Base-by-base conservation (phyloP, 257 asterid species). In the Ajuga chamaepitys region DNA sequence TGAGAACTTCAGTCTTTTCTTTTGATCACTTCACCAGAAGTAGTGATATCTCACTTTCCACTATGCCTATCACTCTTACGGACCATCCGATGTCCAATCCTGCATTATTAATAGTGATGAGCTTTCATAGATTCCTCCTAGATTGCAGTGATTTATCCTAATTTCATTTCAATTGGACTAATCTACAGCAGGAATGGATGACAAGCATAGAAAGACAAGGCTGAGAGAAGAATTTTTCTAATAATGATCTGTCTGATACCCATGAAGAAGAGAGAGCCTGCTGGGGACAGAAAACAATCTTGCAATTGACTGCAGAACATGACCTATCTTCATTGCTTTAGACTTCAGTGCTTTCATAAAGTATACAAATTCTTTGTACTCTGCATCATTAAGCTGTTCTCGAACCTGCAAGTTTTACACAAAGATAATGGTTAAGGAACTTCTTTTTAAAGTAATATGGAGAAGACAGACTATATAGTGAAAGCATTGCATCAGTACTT, bases 341-440 rank as follows among this genome's bases (percentile, higher is more conserved):
- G 96, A 80, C 83, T 83, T 89, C 74, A 94, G 75, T 7, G 88
- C 94, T 79, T 83, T 86, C 95, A 94, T 77, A 61, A 80, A 82
- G 74, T 82, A 83, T 57, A 89, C 81, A 48, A 94, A 94, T 62
- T 89, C 95, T 71, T 74, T 81, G 73, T 93, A 93, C 75, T 93
- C 99, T 18, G 81, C 64, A 71, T 72, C 88, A 20, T 79, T 76
- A 66, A 93, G 99, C 83, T 84, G 86, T 73, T 82, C 90, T n/a
- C 77, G 85, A 26, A 88, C 95, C 99, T 93, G 95, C 65, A 65
- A 50, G 51, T 52, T 67, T 68, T 38, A 70, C 48, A 52, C 60
- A 40, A n/a, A 65, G 4, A 46, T 35, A 57, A 35, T 48, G 52
- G 13, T 57, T 25, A 61, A 30, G 71, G 52, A 65, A 41, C 72